Evolutionary conservation across 768 basidiomycete genomes (phyloP).

Genomic region (Pisolithus tinctorius): DNA sequence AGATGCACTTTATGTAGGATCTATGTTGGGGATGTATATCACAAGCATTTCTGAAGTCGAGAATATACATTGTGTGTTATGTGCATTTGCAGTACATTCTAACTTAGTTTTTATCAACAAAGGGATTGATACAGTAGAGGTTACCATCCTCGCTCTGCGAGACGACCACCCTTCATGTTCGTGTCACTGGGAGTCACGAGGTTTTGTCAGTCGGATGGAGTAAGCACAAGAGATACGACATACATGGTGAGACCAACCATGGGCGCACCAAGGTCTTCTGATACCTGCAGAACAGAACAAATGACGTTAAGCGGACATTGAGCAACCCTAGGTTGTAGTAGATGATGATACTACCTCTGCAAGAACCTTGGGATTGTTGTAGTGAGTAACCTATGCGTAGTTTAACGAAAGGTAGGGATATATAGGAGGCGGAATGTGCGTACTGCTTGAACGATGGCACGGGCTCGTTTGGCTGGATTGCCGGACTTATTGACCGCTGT

Average conservation of each 20-base stretch:
- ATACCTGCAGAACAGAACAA: conserved; percentile 39
- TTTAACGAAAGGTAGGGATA: conserved; percentile 2
- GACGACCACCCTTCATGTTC: conserved; percentile 63
- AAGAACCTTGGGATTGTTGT: conserved; percentile 87
- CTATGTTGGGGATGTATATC: too few relatives aligned
- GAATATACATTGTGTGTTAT: not conserved
- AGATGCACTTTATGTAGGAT: conserved; percentile 29
- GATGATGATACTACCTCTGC: conserved; percentile 55
- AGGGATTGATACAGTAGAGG: not conserved
- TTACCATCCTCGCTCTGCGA: conserved; percentile 66
- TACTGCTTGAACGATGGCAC: conserved; percentile 94
- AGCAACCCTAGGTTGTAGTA: not conserved
- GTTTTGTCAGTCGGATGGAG: not conserved
- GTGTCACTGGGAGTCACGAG: conserved; percentile 37
- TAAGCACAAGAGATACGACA: conserved; percentile 5
- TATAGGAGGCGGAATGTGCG: conserved; percentile 11
- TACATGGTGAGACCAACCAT: conserved; percentile 93
- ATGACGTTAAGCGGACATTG: conserved; percentile 1
- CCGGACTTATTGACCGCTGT: conserved; percentile 52
- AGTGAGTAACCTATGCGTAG: conserved; percentile 72
- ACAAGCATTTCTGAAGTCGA: not conserved
- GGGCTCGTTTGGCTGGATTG: conserved; percentile 89
- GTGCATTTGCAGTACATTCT: not conserved
- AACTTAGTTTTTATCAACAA: not conserved
- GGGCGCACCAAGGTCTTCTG: conserved; percentile 79